phyloP scores from a whole-genome alignment of 1,284 basidiomycete species.

The Austroboletus rostrupii region DNA sequence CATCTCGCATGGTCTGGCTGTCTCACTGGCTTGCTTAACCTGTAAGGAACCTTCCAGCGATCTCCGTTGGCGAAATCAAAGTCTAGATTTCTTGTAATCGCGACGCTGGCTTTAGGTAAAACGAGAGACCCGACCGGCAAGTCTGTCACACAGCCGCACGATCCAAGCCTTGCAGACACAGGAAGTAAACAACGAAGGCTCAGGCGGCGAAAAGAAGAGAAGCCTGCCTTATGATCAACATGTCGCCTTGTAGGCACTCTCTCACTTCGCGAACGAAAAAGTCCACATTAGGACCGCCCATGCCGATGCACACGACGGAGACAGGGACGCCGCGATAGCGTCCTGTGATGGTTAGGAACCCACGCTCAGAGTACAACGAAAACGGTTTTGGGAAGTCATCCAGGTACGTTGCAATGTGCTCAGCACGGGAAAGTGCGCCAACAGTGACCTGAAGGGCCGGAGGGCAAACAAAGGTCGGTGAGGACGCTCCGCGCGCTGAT shows the following conservation, averaged over 20 bases:
- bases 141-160: conserved; percentile 72
- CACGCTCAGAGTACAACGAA: conserved; percentile 65
- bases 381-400: conserved; percentile 60
- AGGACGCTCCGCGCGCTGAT: neutral
- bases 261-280: conserved; percentile 82
- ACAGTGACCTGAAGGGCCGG: conserved; percentile 58
- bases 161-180: conserved; percentile 55
- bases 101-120: conserved; percentile 63
- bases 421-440: conserved; percentile 68
- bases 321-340: conserved; percentile 66
- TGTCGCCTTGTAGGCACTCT: conserved; percentile 74
- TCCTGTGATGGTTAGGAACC: conserved; percentile 80
- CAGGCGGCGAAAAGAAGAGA: neutral
- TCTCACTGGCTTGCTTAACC: conserved; percentile 66
- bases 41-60: conserved; percentile 53
- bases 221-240: conserved; percentile 68
- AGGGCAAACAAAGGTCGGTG: conserved; percentile 1
- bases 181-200: conserved; percentile 2
- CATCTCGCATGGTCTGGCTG: neutral
- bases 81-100: conserved; percentile 73
- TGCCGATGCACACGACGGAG: conserved; percentile 77
- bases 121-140: conserved; percentile 72
- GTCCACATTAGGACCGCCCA: conserved; percentile 80
- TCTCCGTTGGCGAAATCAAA: conserved; percentile 59
- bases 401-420: conserved; percentile 54